Conservation (phyloP, 805 yeast species). For the Gaillardinia entomophila region DNA sequence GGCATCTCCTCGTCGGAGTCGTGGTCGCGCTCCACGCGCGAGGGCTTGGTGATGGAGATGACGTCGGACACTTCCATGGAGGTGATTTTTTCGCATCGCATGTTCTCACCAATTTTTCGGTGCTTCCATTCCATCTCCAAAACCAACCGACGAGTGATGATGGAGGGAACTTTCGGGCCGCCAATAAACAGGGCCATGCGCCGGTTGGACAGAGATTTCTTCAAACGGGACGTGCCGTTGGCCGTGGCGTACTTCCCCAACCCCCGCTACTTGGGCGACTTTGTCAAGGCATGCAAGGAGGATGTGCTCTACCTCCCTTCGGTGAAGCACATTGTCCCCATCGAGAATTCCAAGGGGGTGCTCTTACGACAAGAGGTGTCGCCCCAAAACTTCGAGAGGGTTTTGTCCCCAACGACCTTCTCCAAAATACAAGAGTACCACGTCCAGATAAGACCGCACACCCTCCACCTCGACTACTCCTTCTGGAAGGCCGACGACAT, state of each 20-base stretch:
- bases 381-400: conserved; percentile 21
- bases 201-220: conserved; percentile 60
- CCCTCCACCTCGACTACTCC: conserved; percentile 56
- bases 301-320: conserved; percentile 71
- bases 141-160: conserved; percentile 20
- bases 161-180: conserved; percentile 41
- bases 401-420: conserved; percentile 38
- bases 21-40: conserved; percentile 9
- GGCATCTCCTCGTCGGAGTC: conserved; percentile 16
- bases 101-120: background rate
- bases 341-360: conserved; percentile 44
- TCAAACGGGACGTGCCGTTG: conserved; percentile 50
- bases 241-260: conserved; percentile 68
- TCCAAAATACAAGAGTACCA: conserved; percentile 42
- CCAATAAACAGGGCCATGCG: conserved; percentile 67
- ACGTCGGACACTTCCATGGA: conserved; percentile 13
- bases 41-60: conserved; percentile 33
- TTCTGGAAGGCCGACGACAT: conserved; percentile 92
- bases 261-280: conserved; percentile 52
- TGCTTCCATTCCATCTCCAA: conserved; percentile 11
- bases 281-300: conserved; percentile 50
- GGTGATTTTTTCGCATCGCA: background rate
- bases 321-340: conserved; percentile 57
- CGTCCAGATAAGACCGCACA: conserved; percentile 47
- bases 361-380: conserved; percentile 42